Conservation (phyloP, 805 yeast species). For the Spathaspora arborariae region DNA sequence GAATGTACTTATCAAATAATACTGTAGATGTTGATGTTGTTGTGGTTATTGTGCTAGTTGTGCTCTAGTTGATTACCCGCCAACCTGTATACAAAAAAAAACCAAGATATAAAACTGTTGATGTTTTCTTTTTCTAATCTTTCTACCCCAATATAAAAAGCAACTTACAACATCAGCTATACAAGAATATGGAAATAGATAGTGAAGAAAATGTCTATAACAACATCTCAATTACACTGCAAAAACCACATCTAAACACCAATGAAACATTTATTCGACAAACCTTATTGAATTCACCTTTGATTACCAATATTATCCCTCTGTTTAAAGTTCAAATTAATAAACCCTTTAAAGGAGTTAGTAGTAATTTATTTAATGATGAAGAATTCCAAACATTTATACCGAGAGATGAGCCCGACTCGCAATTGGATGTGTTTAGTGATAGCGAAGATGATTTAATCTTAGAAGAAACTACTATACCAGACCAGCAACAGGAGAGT, state of each 20-base stretch:
- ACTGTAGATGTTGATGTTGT: neutral
- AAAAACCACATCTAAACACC: neutral
- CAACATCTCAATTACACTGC: neutral
- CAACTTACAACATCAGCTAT: neutral
- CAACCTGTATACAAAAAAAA: neutral
- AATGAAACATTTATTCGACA: constrained; percentile 23
- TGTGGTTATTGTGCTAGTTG: neutral
- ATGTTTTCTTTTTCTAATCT: neutral
- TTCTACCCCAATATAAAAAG: neutral
- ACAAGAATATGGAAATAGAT: constrained; percentile 3
- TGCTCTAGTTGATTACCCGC: neutral
- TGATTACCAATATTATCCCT: constrained; percentile 29
- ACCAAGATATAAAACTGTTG: neutral
- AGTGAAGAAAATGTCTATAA: neutral
- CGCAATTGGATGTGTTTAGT: constrained; percentile 35
- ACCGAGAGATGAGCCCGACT: constrained; percentile 29
- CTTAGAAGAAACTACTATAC: constrained; percentile 19
- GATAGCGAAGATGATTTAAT: constrained; percentile 25
- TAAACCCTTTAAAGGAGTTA: constrained; percentile 32
- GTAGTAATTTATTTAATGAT: constrained; percentile 32
- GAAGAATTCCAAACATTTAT: constrained; percentile 33
- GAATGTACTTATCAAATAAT: neutral
- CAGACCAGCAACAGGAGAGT: neutral
- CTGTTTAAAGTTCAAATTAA: constrained; percentile 26
- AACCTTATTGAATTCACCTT: constrained; percentile 40